Evolutionary conservation across 306 rosid genomes (phyloP).

Genomic region (Gleditsia sinensis): DNA sequence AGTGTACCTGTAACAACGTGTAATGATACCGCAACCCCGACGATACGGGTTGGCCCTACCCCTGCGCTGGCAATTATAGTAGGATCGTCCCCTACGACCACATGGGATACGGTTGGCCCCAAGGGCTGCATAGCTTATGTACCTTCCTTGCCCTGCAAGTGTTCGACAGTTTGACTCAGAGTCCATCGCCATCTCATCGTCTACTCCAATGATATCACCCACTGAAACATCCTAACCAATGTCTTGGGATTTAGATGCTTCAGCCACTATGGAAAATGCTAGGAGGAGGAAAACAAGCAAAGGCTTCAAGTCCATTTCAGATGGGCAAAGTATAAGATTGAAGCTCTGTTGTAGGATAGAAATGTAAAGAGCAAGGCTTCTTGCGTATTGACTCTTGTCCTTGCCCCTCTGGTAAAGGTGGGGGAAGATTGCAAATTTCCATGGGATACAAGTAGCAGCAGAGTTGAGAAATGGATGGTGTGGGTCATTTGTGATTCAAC

Average conservation of each 20-base stretch:
- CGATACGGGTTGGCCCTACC: conserved; percentile 29
- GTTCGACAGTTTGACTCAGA: conserved; percentile 31
- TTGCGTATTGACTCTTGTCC: background rate
- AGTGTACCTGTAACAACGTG: conserved; percentile 32
- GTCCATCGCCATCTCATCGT: conserved; percentile 50
- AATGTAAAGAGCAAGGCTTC: background rate
- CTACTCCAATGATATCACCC: conserved; percentile 37
- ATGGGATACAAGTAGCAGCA: conserved; percentile 24
- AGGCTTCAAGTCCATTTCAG: conserved; percentile 38
- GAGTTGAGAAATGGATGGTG: background rate
- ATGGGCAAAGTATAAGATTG: background rate
- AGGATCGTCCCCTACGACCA: conserved; percentile 33
- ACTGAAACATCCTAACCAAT: too few species aligned
- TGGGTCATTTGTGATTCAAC: conserved; percentile 26
- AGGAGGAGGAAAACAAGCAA: conserved; percentile 33
- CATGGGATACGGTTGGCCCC: conserved; percentile 30
- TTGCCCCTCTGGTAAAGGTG: conserved; percentile 39
- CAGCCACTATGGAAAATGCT: conserved; percentile 32
- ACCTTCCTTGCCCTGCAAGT: background rate
- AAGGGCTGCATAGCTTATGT: conserved; percentile 30
- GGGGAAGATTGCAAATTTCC: conserved; percentile 5
- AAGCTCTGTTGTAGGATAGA: background rate
- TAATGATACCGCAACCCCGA: conserved; percentile 35
- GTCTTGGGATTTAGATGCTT: conserved; percentile 21
- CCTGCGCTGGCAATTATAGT: conserved; percentile 35